Conservation (phyloP, 129 eudicot species). For the Helianthus tuberosus region DNA sequence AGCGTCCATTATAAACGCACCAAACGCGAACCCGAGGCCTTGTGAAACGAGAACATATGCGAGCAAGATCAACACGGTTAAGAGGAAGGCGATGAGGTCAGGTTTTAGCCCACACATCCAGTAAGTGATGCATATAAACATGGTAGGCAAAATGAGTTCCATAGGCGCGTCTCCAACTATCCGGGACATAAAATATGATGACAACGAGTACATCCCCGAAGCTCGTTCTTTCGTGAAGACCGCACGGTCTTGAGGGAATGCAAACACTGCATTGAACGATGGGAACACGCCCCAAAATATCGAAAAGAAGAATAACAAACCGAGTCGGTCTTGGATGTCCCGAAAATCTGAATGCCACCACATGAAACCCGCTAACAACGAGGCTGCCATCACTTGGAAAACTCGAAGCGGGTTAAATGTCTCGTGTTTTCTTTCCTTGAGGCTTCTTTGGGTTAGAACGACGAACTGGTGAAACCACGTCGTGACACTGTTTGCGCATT, state of each 20-base stretch:
- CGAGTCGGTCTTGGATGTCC: constrained; percentile 82
- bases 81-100: constrained; percentile 53
- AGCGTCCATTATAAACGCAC: constrained; percentile 93
- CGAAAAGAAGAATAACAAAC: constrained; percentile 80
- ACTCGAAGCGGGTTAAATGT: constrained; percentile 81
- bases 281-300: constrained; percentile 97
- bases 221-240: constrained; percentile 81
- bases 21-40: constrained; percentile 86
- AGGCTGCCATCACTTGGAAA: constrained; percentile 80
- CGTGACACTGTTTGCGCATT: constrained; percentile 27
- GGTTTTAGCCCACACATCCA: constrained; percentile 96
- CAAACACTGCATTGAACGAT: constrained; percentile 78
- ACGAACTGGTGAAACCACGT: constrained; percentile 69
- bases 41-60: constrained; percentile 84
- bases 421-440: constrained; percentile 86
- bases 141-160: constrained; percentile 84
- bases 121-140: constrained; percentile 66
- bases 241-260: constrained; percentile 91
- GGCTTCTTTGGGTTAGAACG: constrained; percentile 71
- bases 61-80: constrained; percentile 57
- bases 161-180: constrained; percentile 83
- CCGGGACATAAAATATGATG: constrained; percentile 85
- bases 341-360: constrained; percentile 94
- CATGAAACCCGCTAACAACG: constrained; percentile 76
- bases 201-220: constrained; percentile 89